phyloP scores from a whole-genome alignment of 2,329 filamentous ascomycete genomes.

The Cyclaneusma minus region DNA sequence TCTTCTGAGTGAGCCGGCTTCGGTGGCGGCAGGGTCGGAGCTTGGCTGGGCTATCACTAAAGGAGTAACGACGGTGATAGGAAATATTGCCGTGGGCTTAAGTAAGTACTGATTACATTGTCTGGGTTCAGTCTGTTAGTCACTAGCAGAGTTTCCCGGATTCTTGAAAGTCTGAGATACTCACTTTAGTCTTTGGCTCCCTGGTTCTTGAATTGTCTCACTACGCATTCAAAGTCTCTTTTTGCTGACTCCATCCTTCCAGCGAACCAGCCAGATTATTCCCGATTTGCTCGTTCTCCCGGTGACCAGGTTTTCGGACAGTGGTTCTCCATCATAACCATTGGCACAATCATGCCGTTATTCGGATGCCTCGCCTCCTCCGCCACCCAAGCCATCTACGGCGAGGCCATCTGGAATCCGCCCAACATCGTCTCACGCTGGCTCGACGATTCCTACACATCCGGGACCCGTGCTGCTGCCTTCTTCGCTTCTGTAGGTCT shows the following conservation, averaged over 20 bases:
- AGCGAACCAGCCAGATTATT: constrained; percentile 28
- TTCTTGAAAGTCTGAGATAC: too few species aligned
- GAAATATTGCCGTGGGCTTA: constrained; percentile 26
- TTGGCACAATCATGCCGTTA: constrained; percentile 22
- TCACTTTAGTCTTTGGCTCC: too few species aligned
- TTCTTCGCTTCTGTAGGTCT: constrained; percentile 30
- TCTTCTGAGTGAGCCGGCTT: constrained; percentile 10
- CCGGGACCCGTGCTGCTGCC: constrained; percentile 25
- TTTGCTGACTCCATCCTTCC: too few species aligned
- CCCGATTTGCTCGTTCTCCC: constrained; percentile 24
- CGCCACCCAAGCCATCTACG: constrained; percentile 33
- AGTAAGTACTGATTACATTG: too few species aligned
- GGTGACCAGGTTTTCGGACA: constrained; percentile 26
- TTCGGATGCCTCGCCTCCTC: constrained; percentile 32
- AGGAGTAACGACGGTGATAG: constrained; percentile 26
- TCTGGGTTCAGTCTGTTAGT: too few species aligned
- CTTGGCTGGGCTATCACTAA: constrained; percentile 23
- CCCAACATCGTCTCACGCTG: constrained; percentile 26
- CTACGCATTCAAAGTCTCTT: too few species aligned
- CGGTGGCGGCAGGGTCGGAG: constrained; percentile 5
- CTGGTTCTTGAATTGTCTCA: too few species aligned
- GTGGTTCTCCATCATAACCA: constrained; percentile 21
- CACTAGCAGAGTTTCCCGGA: too few species aligned
- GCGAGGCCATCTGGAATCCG: constrained; percentile 29
- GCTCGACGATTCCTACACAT: constrained; percentile 21